These are phyloP conservation scores for Oenanthe sinensis DNA, from an alignment of 129 eudicot species.

Conservation along the genomic window DNA sequence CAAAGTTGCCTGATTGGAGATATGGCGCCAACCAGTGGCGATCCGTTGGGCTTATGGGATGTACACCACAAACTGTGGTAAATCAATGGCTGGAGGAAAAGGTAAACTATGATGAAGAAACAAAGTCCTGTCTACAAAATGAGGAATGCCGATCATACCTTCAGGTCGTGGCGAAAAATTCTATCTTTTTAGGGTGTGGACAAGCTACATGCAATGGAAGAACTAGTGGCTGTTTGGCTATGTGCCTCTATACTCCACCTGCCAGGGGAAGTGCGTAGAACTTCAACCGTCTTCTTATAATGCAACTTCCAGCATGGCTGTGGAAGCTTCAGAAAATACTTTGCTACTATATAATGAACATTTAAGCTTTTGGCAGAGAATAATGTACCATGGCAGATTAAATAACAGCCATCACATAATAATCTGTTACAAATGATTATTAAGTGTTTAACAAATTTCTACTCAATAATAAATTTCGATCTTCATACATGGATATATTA, in stretches of 20 bases:
- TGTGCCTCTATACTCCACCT: slow-evolving; percentile 10
- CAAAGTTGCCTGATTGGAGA: background rate
- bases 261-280: background rate
- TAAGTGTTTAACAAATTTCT: background rate
- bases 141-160: background rate
- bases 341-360: no score
- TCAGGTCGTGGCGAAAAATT: background rate
- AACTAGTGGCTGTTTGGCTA: slow-evolving; percentile 5
- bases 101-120: background rate
- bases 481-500: background rate
- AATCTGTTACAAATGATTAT: background rate
- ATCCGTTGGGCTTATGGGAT: background rate
- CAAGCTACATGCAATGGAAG: background rate
- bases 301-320: background rate
- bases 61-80: background rate
- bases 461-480: background rate
- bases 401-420: background rate
- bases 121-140: background rate
- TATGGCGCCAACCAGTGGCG: background rate
- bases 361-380: background rate
- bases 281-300: background rate
- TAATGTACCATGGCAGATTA: background rate
- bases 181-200: slow-evolving; percentile 10
- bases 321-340: background rate
- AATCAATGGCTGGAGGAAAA: background rate